phyloP scores from a whole-genome alignment of 495 filamentous ascomycete species.

The Aspergillus nidulans region DNA sequence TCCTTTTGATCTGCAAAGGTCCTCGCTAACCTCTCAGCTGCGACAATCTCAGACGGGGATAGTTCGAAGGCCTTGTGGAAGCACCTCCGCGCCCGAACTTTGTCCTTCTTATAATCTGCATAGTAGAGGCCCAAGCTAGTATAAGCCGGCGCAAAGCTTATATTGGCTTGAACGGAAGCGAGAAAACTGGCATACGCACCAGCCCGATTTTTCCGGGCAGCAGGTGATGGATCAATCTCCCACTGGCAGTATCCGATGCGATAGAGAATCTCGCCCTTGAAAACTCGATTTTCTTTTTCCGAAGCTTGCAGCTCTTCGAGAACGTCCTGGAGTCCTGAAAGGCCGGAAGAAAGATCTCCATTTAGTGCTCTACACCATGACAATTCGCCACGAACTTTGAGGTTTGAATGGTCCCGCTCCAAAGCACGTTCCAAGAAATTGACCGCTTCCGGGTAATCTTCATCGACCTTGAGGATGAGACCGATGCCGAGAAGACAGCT shows the following conservation, averaged over 20 bases:
- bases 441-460: slow-evolving; percentile 75
- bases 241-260: slow-evolving; percentile 86
- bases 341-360: slow-evolving; percentile 62
- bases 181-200: slow-evolving; percentile 82
- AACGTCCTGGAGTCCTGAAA: slow-evolving; percentile 63
- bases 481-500: slow-evolving; percentile 84
- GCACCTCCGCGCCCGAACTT: slow-evolving; percentile 75
- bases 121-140: slow-evolving; percentile 95
- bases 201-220: slow-evolving; percentile 68
- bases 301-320: slow-evolving; percentile 53
- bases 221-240: slow-evolving; percentile 66
- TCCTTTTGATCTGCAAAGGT: slow-evolving; percentile 84
- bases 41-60: slow-evolving; percentile 78
- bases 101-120: slow-evolving; percentile 83
- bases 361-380: slow-evolving; percentile 88
- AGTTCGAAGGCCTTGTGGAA: slow-evolving; percentile 97
- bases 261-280: slow-evolving; percentile 79
- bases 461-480: slow-evolving; percentile 85
- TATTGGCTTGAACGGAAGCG: slow-evolving; percentile 75
- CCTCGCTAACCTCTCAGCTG: slow-evolving; percentile 80
- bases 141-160: slow-evolving; percentile 89
- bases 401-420: slow-evolving; percentile 61
- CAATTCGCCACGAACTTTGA: slow-evolving; percentile 73
- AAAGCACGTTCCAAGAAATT: slow-evolving; percentile 73
- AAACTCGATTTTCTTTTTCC: slow-evolving; percentile 58